phyloP scores from a whole-genome alignment of 805 yeast genomes.

The Candida gorgasii region DNA sequence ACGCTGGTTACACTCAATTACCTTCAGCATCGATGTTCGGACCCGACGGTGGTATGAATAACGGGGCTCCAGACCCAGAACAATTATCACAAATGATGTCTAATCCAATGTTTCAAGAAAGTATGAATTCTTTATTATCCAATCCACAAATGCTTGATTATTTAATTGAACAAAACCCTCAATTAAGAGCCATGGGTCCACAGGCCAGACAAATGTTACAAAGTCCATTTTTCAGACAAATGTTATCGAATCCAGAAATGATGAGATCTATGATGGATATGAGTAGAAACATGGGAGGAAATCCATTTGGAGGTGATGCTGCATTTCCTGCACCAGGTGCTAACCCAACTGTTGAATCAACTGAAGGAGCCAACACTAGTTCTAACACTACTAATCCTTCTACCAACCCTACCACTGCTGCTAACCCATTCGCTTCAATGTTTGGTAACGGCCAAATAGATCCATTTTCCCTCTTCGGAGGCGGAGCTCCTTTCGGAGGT shows the following conservation, averaged over 20 bases:
- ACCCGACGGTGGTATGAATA: conserved; percentile 88
- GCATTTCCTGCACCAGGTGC: conserved; percentile 34
- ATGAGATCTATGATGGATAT: conserved; percentile 80
- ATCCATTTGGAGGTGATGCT: conserved; percentile 27
- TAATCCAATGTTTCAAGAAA: conserved; percentile 77
- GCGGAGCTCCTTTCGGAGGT: conserved; percentile 30
- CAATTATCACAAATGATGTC: conserved; percentile 75
- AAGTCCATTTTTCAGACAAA: conserved; percentile 76
- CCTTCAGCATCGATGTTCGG: conserved; percentile 90
- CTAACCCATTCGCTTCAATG: conserved; percentile 38
- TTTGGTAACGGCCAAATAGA: conserved; percentile 42
- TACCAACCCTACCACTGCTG: conserved; percentile 14
- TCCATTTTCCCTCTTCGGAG: conserved; percentile 56
- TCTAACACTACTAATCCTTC: conserved; percentile 14
- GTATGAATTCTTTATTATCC: conserved; percentile 76
- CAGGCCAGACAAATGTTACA: conserved; percentile 84
- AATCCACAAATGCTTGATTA: conserved; percentile 88
- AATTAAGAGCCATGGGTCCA: conserved; percentile 83
- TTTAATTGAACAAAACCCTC: conserved; percentile 81
- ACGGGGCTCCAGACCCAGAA: conserved; percentile 69
- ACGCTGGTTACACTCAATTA: conserved; percentile 87
- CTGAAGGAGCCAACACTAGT: conserved; percentile 15
- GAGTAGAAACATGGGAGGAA: conserved; percentile 47
- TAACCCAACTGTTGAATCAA: conserved; percentile 17
- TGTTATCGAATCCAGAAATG: conserved; percentile 75